Evolutionary conservation across 345 rosid species (phyloP).

Genomic region (Gossypium australe): DNA sequence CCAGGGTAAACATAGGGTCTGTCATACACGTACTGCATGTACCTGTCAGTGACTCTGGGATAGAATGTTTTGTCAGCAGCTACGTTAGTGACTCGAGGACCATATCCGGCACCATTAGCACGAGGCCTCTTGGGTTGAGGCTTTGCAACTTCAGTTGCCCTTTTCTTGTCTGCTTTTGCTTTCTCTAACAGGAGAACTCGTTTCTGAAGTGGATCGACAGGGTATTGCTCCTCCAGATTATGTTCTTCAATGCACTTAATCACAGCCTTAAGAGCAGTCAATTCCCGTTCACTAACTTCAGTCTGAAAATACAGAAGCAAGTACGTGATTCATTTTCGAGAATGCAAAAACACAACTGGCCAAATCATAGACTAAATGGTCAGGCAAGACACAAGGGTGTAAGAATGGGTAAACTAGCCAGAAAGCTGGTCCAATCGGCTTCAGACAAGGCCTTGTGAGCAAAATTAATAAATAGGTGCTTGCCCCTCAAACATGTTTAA

Average conservation of each 20-base stretch:
- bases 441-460: background rate
- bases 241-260: constrained; percentile 97
- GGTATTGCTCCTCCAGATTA: constrained; percentile 80
- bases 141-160: constrained; percentile 75
- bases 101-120: constrained; percentile 59
- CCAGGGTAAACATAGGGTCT: constrained; percentile 61
- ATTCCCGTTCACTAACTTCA: constrained; percentile 84
- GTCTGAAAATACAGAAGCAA: constrained; percentile 35
- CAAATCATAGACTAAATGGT: background rate
- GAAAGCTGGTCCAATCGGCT: background rate
- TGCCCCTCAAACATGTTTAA: background rate
- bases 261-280: constrained; percentile 70
- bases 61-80: constrained; percentile 52
- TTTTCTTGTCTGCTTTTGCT: constrained; percentile 87
- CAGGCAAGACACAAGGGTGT: background rate
- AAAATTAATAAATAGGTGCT: background rate
- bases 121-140: constrained; percentile 96
- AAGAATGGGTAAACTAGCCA: background rate
- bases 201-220: constrained; percentile 61
- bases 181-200: constrained; percentile 84
- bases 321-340: background rate
- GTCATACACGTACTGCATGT: constrained; percentile 76
- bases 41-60: constrained; percentile 66
- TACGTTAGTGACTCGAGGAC: constrained; percentile 44
- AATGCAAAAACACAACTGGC: background rate